Evolutionary conservation across 495 filamentous ascomycete genomes (phyloP), one percentile per base, ranked within the genome.

Genomic region (Cryomyces antarcticus): DNA sequence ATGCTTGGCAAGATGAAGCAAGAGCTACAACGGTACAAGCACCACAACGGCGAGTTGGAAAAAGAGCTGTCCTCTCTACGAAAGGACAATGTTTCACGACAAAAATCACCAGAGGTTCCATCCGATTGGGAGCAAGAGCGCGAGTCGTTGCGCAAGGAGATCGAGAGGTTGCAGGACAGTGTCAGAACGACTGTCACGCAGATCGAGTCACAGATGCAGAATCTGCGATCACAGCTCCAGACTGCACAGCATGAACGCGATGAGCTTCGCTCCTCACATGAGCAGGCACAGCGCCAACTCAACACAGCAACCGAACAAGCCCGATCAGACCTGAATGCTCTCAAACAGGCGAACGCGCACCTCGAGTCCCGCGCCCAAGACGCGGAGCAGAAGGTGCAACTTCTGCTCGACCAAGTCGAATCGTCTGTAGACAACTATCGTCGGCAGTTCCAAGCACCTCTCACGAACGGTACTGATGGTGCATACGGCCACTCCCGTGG

Each of bases 1-100:
- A 93, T 99, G 83, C 69, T 97, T 27, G 87, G 88, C 61, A 86
- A 87, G 52, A 93, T 97, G 76, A 96, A 97, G 66, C 85, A 94
- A 49, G 89, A 97, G 59, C 67, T 96, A 9, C 65, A 75, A 33
- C 82, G 86, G 31, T 86, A 86, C 58, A 95, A 94, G 68, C 62
- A 72, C 34, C 77, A 87, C 39, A 94, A 93, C 51, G 65, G 66
- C n/a, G 77, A 78, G 44, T 57, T 95, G 31, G 85, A 92, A 57
- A 73, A 73, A 31, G 81, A 94, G 48, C 61, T 95, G 28, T 71
- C 81, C 28, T 66, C 74, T 46, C 67, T 67, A 24, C 27, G 56
- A 43, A 42, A 53, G 37, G 46, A 53, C 30, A 42, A 37, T n/a
- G 50, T 39, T 4, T 24, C 62, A 62, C 46, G 64, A 55, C 49